Conservation (phyloP, 306 rosid genomes). For the Oemleria cerasiformis region DNA sequence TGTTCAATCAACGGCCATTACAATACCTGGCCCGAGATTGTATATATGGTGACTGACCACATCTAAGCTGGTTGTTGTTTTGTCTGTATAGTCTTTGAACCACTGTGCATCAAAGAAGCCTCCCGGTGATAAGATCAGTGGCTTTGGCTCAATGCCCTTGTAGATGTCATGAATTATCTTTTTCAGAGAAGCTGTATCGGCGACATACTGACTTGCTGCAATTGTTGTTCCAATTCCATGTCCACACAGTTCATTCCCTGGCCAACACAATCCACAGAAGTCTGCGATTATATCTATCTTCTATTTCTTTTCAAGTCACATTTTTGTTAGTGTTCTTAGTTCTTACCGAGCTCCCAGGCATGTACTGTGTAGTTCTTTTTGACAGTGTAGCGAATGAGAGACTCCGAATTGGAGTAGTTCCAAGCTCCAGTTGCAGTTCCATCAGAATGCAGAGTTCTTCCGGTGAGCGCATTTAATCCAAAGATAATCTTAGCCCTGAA, state of each 20-base stretch:
- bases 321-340: neutral
- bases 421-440: conserved; percentile 65
- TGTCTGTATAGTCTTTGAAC: conserved; percentile 56
- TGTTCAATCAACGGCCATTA: neutral
- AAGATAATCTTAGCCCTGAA: conserved; percentile 81
- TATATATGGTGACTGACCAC: conserved; percentile 80
- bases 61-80: conserved; percentile 43
- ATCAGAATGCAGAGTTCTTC: conserved; percentile 33
- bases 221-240: conserved; percentile 69
- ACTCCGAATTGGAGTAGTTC: conserved; percentile 66
- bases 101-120: conserved; percentile 81
- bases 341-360: conserved; percentile 97
- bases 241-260: conserved; percentile 90
- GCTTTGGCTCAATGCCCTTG: conserved; percentile 45
- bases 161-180: conserved; percentile 49
- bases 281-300: no score
- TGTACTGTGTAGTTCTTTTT: conserved; percentile 58
- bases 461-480: conserved; percentile 84
- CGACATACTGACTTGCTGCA: conserved; percentile 64
- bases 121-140: conserved; percentile 80
- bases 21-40: conserved; percentile 93
- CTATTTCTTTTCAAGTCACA: neutral
- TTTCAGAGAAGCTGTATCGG: conserved; percentile 51
- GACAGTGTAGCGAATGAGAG: conserved; percentile 72
- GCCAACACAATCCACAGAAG: neutral